Evolutionary conservation across 2,329 filamentous ascomycete species (phyloP), one percentile per base, ranked within the genome.

Genomic region (Ophiostoma tasmaniense): DNA sequence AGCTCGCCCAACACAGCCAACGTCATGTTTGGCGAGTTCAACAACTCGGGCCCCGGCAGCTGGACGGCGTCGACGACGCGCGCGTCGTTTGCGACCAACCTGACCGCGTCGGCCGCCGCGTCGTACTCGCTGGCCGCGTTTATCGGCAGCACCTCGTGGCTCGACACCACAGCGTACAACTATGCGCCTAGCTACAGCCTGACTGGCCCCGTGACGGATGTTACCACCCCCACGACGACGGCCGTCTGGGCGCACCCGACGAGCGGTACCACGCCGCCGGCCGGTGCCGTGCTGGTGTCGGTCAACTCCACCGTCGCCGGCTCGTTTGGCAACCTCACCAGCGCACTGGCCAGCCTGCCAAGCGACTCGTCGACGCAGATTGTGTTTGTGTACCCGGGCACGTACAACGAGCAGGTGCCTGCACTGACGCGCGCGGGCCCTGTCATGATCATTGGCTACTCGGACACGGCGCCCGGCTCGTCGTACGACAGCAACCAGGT

Each of bases 41-140:
- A 73, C 30, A 90, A 90, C 76, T 81, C 81, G 1, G 88, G 88
- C 0, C 75, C 78, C 39, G 87, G 88, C 3, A 55, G 66, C 68
- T 69, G 68, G 68, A 55, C 20, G 1, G 17, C 50, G n/a, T 28
- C 50, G 50, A 52, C 64, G 8, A 64, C 68, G 59, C 76, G 78
- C 42, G 78, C 74, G 3, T 75, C 73, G 8, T 79, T 78, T 71
- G 76, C 77, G 6, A 79, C 77, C 13, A 76, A 78, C 17, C 70
- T 79, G 66, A 78, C 76, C 73, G 80, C 83, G 0, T 74, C 76
- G 8, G 70, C 70, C 2, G 78, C 78, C 8, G 50, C 50, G 7
- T 11, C 50, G 0, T 55, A 55, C 50, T 3, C 50, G 50, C 50
- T 55, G 50, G 5, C 50, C 8, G 17, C 50, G n/a, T 55, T n/a